These are phyloP conservation scores for Aspergillus calidoustus DNA, from an alignment of 2,329 filamentous ascomycete genomes.

Conservation along the genomic window DNA sequence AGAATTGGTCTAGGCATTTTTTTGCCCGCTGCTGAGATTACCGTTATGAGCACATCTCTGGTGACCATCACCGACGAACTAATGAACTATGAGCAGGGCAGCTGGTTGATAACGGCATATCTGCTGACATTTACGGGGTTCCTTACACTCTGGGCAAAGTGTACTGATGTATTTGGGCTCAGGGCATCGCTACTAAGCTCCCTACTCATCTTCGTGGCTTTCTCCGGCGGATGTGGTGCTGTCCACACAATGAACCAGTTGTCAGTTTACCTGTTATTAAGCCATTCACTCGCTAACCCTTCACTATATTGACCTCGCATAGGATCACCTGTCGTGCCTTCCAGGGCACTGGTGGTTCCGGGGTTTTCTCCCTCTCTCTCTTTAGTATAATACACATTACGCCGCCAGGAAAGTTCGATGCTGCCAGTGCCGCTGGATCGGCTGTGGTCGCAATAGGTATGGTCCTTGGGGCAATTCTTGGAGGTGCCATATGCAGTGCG, in stretches of 20 bases:
- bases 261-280: slow-evolving; percentile 23
- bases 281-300: neutral
- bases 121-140: slow-evolving; percentile 58
- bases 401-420: slow-evolving; percentile 55
- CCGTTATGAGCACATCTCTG: neutral
- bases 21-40: neutral
- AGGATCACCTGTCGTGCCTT: slow-evolving; percentile 57
- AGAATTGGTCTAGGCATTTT: neutral
- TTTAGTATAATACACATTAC: slow-evolving; percentile 61
- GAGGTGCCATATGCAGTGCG: slow-evolving; percentile 59
- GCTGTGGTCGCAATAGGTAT: slow-evolving; percentile 50
- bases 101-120: slow-evolving; percentile 56
- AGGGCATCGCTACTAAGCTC: slow-evolving; percentile 48
- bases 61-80: neutral
- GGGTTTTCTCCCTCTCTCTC: slow-evolving; percentile 64
- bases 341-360: slow-evolving; percentile 59
- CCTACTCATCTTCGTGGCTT: slow-evolving; percentile 49
- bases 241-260: slow-evolving; percentile 40
- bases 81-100: slow-evolving; percentile 24
- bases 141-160: slow-evolving; percentile 61
- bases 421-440: slow-evolving; percentile 61
- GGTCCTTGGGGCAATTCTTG: slow-evolving; percentile 62
- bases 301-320: neutral
- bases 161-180: slow-evolving; percentile 65
- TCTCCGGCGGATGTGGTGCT: slow-evolving; percentile 49